Percentiles rank a stretch among this genome's conserved stretches.
phyloP scores from a whole-genome alignment of 768 basidiomycete species.

The Macrolepiota fuliginosa region DNA sequence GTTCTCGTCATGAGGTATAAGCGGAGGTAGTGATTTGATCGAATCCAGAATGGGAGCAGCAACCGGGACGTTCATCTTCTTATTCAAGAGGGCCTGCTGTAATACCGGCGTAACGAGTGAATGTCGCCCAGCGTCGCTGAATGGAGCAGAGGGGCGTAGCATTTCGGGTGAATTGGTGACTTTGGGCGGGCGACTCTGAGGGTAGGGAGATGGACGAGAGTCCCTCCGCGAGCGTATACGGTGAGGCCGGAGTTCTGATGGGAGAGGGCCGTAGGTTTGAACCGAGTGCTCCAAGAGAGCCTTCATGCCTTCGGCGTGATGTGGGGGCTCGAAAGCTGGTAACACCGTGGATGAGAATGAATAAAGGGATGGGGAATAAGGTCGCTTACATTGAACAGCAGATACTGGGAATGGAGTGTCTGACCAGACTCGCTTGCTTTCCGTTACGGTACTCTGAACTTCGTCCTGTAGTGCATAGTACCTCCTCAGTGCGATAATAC shows the following conservation, averaged over 20 bases:
- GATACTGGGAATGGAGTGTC: conserved; percentile 77
- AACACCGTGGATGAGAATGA: conserved; percentile 9
- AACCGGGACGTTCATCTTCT: conserved; percentile 30
- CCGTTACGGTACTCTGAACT: conserved; percentile 59
- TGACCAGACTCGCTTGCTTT: conserved; percentile 62
- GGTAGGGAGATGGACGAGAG: conserved; percentile 75
- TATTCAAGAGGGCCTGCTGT: conserved; percentile 42
- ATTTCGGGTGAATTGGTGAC: conserved; percentile 37
- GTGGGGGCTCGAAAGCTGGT: conserved; percentile 70
- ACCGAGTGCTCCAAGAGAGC: conserved; percentile 73
- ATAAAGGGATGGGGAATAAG: neutral
- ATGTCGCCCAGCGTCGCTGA: neutral
- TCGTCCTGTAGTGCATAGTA: conserved; percentile 72
- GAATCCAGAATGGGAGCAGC: conserved; percentile 34
- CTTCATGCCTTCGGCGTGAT: conserved; percentile 62
- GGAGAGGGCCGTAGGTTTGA: conserved; percentile 69
- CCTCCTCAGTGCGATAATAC: conserved; percentile 58
- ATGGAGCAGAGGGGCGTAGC: neutral
- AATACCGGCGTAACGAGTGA: conserved; percentile 29
- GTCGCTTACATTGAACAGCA: conserved; percentile 64
- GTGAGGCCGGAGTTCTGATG: conserved; percentile 63
- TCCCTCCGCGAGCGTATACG: conserved; percentile 65
- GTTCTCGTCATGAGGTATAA: conserved; percentile 21
- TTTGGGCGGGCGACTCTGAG: conserved; percentile 46
- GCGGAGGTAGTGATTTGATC: conserved; percentile 42